Base-by-base conservation (phyloP, 2,329 filamentous ascomycete species). In the Talaromyces atroroseus region DNA sequence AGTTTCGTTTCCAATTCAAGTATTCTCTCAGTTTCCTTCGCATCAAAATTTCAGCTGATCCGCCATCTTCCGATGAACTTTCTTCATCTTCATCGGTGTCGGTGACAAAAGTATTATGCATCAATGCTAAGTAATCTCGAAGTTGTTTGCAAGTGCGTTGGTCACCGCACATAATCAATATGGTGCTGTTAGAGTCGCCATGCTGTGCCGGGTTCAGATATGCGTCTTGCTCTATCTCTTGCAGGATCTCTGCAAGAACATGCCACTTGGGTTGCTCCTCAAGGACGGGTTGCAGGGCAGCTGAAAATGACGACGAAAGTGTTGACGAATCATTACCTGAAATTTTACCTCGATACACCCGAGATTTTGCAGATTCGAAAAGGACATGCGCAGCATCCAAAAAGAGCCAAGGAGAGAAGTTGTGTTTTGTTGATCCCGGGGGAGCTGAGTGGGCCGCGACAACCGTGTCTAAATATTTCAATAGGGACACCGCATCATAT, bases 221-320 rank as follows among this genome's bases (percentile, higher is more conserved):
- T 16, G 90, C 80, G 66, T 96, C 92, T 53, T 87, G 84, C 66
- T 97, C 94, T 63, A 99, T 96, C 72, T 99, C 94, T 61, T 92
- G 87, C 4, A 99, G 76, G 0, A 96, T 86, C 56, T 96, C 91
- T n/a, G 90, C 87, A 18, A 99, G 77, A 16, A 96, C 78, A 24
- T 80, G 80, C 94, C 94, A 99, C 69, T 99, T 99, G 2, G 94
- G 94, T 63, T 95, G 86, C 69, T 96, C 92, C 72, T 99, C 94
- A 1, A 99, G 80, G 0, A 95, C 87, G 0, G 92, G 90, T 4
- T 84, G 80, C 7, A 96, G 76, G 0, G 86, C 82, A 63, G 90
- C 75, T 11, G 78, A 77, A 20, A 82, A 74, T 8, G 71, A 70
- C 10, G 71, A 74, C 71, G 62, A 83, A 66, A 66, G 77, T 67